Conservation (phyloP, 164 flowering plant species). For the Tinospora cordifolia region DNA sequence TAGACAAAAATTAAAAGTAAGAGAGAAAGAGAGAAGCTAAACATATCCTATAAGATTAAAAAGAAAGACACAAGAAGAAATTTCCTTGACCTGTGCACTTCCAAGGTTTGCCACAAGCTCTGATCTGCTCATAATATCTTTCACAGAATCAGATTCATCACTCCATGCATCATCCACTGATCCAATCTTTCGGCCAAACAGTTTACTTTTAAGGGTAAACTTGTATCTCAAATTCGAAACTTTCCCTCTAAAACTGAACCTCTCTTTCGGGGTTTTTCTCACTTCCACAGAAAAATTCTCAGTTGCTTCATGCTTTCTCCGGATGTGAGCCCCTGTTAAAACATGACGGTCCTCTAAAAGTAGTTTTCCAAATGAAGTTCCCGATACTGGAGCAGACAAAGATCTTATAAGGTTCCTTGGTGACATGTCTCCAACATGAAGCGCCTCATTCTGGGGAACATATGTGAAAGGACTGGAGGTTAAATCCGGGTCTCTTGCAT, state of each 20-base stretch:
- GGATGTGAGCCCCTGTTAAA: constrained; percentile 71
- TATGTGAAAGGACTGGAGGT: constrained; percentile 63
- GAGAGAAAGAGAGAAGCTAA: not conserved
- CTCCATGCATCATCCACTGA: constrained; percentile 31
- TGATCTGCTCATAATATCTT: constrained; percentile 48
- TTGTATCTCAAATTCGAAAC: constrained; percentile 60
- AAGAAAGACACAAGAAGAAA: not conserved
- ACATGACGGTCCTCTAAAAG: constrained; percentile 82
- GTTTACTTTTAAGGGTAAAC: constrained; percentile 49
- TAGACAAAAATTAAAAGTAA: not conserved
- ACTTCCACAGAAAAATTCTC: constrained; percentile 34
- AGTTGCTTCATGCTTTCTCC: constrained; percentile 73
- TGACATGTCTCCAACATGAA: constrained; percentile 41
- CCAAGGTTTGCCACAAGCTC: constrained; percentile 38
- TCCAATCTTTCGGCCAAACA: constrained; percentile 66
- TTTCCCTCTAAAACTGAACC: constrained; percentile 59
- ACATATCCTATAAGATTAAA: not conserved
- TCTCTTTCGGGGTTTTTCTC: constrained; percentile 54
- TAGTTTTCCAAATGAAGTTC: constrained; percentile 88
- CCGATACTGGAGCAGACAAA: constrained; percentile 88
- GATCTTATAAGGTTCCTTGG: constrained; percentile 81
- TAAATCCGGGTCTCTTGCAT: constrained; percentile 28
- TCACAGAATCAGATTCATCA: constrained; percentile 24
- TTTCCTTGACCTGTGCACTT: constrained; percentile 47
- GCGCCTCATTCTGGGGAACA: constrained; percentile 24